Evolutionary conservation across 768 basidiomycete species (phyloP), one percentile per base, ranked within the genome.

Genomic region (Tricholomella constricta): DNA sequence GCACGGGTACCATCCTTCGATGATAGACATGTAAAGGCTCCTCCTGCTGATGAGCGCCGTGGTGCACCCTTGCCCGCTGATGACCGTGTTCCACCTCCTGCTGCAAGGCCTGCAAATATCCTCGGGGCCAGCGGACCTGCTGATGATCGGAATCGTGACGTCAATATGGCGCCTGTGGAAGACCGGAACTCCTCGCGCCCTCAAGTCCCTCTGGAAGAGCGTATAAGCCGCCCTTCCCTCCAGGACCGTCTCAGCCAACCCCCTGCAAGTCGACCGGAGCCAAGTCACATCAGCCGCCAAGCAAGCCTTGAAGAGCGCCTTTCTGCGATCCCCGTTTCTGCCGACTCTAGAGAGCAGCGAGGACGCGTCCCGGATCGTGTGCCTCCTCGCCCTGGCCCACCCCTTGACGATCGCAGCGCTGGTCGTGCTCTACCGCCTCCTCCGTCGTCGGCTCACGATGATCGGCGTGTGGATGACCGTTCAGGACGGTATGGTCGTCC

Each of bases 231-330:
- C 32, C 62, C 69, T 36, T 58, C 62, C 2, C 51, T 75, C 17
- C 71, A 75, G 61, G 75, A 76, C 38, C 73, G 72, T 27, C 59
- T 72, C 40, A 70, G 62, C 43, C 74, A 73, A 48, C 47, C 32
- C n/a, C 34, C 57, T 34, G 50, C 46, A 52, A 58, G 55, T 41
- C 48, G 52, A 45, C 31, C 53, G 2, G 55, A 57, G 19, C 45
- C 50, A 31, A 56, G 19, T 44, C 56, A 23, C 6, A 27, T 22
- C 48, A 35, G 51, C 50, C 65, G 69, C 55, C 63, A 69, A 20
- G 65, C 72, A 10, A 73, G 63, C 53, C 61, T 78, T 20, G 77
- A 76, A 66, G 75, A 78, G 46, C 72, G 77, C 52, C 61, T 77
- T 10, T 73, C 76, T 48, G 59, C 65, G 31, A 67, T 64, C 44